These are phyloP conservation scores for Elasticomyces elasticus DNA, from an alignment of 495 filamentous ascomycete species.

Conservation along the genomic window DNA sequence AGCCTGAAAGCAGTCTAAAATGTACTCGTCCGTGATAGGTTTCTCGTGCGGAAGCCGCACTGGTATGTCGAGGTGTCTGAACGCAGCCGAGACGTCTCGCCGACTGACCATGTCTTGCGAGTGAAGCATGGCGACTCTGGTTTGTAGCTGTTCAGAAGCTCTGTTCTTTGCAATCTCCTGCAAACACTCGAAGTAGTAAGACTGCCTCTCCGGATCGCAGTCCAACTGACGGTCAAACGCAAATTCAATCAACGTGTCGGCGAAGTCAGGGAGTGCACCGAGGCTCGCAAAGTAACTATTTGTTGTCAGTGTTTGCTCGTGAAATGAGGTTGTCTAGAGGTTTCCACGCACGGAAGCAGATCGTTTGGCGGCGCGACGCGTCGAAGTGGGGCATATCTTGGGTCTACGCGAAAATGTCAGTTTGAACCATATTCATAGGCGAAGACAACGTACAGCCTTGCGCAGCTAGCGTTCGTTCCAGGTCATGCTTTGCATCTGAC, in stretches of 20 bases:
- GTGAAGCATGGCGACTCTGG: conserved; percentile 32
- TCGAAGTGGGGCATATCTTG: conserved; percentile 4
- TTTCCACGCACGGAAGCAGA: conserved; percentile 10
- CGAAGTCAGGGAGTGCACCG: conserved; percentile 39
- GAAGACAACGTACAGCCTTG: conserved; percentile 15
- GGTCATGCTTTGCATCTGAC: conserved; percentile 11
- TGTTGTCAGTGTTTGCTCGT: conserved; percentile 9
- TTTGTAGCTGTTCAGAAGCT: conserved; percentile 34
- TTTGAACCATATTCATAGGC: neutral
- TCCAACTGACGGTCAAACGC: conserved; percentile 35
- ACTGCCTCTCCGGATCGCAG: conserved; percentile 30
- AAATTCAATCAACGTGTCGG: conserved; percentile 43
- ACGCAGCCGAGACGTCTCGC: conserved; percentile 39
- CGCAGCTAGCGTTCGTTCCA: conserved; percentile 18
- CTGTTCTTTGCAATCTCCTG: conserved; percentile 34
- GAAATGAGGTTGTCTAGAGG: conserved; percentile 9
- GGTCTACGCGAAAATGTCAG: conserved; percentile 7
- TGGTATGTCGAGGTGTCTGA: conserved; percentile 43
- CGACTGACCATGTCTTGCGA: conserved; percentile 35
- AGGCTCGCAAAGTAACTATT: conserved; percentile 39
- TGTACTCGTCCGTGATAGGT: conserved; percentile 42
- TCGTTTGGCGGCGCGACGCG: conserved; percentile 7
- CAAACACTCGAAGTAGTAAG: conserved; percentile 43
- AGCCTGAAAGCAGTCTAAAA: conserved; percentile 49
- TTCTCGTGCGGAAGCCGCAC: conserved; percentile 22